Base-by-base conservation (phyloP, 495 filamentous ascomycete species). In the Glarea lozoyensis region DNA sequence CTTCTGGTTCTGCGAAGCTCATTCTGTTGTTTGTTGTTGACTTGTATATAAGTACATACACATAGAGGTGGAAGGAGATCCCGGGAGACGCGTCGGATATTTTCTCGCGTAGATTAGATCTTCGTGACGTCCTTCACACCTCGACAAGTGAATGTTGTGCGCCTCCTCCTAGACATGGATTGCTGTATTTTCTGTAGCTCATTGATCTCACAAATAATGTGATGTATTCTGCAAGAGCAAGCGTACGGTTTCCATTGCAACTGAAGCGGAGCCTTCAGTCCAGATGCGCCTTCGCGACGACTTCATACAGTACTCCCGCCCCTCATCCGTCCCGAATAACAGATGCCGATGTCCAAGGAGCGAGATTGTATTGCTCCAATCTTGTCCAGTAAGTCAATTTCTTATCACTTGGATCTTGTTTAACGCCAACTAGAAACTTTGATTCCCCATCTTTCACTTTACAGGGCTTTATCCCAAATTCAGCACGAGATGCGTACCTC, bases 371-470 rank as follows among this genome's bases (percentile, higher is more conserved):
- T 51, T 82, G 78, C 46, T 54, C 68, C 1, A 58, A 64, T 46
- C 69, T 82, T 36, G 63, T 82, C 40, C 63, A 64, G 79, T 82
- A 70, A 37, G 57, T 34, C 13, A 30, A 27, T 24, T 32, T 3
- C 11, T 27, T 31, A 10, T 9, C 5, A 20, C 4, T 19, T 9
- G 11, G 17, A 22, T 16, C 19, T 53, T 15, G 17, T 11, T 35
- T 42, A 41, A 44, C 35, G 32, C 25, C 17, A 6, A 34, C 31
- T 54, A 87, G 86, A 56, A 81, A 79, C 60, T 83, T 83, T 58
- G 92, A 97, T 62, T 78, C 84, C 35, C 82, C 92, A 40, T 88
- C 92, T 17, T 86, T 85, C 60, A 75, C 86, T n/a, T 76, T 95
- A 42, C 78, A 81, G 43, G 78, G 81, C 43, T 93, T 96, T 66